These are phyloP conservation scores for Tieghemiomyces parasiticus DNA, from an alignment of 192 early-diverging fungal genomes.

Conservation along the genomic window DNA sequence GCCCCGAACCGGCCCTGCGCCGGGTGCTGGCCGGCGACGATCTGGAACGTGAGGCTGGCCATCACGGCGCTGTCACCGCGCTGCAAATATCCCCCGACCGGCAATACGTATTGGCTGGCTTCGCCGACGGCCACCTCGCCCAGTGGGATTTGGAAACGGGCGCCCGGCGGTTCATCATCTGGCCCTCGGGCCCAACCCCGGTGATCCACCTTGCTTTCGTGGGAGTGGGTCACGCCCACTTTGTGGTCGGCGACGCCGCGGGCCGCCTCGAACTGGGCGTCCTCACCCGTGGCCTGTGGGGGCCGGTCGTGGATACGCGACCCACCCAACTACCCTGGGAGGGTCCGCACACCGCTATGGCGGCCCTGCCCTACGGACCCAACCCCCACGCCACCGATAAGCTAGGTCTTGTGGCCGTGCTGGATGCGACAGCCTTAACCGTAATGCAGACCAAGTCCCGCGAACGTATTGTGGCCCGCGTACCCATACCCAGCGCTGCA, in stretches of 20 bases:
- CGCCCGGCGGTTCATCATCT: not conserved
- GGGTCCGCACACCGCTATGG: not conserved
- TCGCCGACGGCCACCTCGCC: not conserved
- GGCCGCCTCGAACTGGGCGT: not conserved
- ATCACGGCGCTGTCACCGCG: not conserved
- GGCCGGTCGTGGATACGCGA: not conserved
- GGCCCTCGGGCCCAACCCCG: not conserved
- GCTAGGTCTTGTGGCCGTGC: not conserved
- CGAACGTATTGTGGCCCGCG: not conserved
- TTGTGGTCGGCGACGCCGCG: not conserved
- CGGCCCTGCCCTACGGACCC: not conserved
- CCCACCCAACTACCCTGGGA: not conserved
- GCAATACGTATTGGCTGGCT: not conserved
- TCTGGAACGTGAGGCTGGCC: not conserved
- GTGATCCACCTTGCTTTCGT: not conserved
- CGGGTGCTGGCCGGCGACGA: not conserved
- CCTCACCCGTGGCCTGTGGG: not conserved
- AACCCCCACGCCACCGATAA: not conserved
- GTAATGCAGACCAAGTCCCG: not conserved
- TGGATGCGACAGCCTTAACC: not conserved
- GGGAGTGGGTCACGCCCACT: not conserved
- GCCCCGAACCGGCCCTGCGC: not conserved
- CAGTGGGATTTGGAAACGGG: not conserved
- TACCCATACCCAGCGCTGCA: not conserved
- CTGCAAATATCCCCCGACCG: not conserved